Evolutionary conservation across 2,329 filamentous ascomycete genomes (phyloP).

Genomic region (Phaeosphaeria sp.): DNA sequence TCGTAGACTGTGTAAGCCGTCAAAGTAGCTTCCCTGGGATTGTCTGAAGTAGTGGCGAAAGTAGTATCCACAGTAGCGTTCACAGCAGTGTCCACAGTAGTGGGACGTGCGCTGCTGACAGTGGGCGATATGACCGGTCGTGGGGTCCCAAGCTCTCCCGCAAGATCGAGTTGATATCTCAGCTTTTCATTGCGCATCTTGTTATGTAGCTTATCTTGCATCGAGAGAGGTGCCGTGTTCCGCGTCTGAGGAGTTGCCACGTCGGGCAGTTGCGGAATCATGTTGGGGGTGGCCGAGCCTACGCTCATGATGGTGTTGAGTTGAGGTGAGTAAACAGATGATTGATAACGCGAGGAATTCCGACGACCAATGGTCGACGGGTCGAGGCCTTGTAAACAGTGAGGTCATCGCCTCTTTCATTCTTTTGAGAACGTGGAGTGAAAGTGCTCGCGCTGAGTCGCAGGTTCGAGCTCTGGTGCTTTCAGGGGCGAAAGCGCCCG

Average conservation of each 20-base stretch:
- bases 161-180: background rate
- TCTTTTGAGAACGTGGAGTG: background rate
- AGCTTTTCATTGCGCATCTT: slow-evolving; percentile 1
- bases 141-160: background rate
- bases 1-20: background rate
- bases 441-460: background rate
- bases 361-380: background rate
- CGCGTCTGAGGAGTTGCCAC: too few relatives aligned
- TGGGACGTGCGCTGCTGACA: background rate
- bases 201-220: too few relatives aligned
- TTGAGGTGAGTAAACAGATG: background rate
- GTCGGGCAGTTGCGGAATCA: too few relatives aligned
- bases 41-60: background rate
- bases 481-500: background rate
- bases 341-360: background rate
- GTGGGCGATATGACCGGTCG: background rate
- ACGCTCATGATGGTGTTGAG: background rate
- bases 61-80: too few relatives aligned
- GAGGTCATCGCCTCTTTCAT: background rate
- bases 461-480: background rate
- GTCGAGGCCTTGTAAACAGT: background rate
- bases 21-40: background rate
- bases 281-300: background rate
- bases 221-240: too few relatives aligned
- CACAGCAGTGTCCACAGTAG: too few relatives aligned